phyloP scores from a whole-genome alignment of 306 rosid species.

The Abrus precatorius region DNA sequence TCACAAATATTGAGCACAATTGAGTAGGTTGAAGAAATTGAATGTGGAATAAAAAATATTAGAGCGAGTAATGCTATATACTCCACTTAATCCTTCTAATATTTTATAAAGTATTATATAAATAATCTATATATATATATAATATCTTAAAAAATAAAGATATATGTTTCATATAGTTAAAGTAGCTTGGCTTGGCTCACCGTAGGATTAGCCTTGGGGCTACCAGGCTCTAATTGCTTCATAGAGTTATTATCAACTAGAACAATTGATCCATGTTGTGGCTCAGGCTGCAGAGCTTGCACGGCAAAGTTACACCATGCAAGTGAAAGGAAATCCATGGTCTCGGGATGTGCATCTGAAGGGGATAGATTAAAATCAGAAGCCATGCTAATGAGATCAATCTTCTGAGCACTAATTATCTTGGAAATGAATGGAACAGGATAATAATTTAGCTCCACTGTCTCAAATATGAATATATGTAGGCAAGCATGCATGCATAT shows the following conservation, averaged over 20 bases:
- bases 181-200: slow-evolving; percentile 51
- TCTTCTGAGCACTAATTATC: slow-evolving; percentile 16
- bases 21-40: slow-evolving; percentile 23
- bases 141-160: no score
- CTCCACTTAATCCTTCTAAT: not conserved
- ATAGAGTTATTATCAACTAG: slow-evolving; percentile 58
- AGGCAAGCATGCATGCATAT: slow-evolving; percentile 56
- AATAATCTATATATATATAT: no score
- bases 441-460: slow-evolving; percentile 25
- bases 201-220: slow-evolving; percentile 49
- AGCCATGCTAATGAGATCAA: slow-evolving; percentile 54
- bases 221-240: slow-evolving; percentile 58
- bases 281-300: slow-evolving; percentile 77
- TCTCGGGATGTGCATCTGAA: slow-evolving; percentile 85
- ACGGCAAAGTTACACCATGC: slow-evolving; percentile 96
- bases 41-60: slow-evolving; percentile 13
- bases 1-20: not conserved
- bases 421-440: slow-evolving; percentile 35
- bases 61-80: not conserved
- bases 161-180: not conserved
- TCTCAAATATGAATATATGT: slow-evolving; percentile 43
- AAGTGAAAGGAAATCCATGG: slow-evolving; percentile 86
- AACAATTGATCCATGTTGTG: slow-evolving; percentile 61
- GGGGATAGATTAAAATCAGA: slow-evolving; percentile 64
- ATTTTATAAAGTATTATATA: not conserved